Percentiles rank a stretch among this genome's conserved stretches.
These are phyloP conservation scores for Beta macrorhiza DNA, from an alignment of 179 eudicot genomes.

Conservation along the genomic window DNA sequence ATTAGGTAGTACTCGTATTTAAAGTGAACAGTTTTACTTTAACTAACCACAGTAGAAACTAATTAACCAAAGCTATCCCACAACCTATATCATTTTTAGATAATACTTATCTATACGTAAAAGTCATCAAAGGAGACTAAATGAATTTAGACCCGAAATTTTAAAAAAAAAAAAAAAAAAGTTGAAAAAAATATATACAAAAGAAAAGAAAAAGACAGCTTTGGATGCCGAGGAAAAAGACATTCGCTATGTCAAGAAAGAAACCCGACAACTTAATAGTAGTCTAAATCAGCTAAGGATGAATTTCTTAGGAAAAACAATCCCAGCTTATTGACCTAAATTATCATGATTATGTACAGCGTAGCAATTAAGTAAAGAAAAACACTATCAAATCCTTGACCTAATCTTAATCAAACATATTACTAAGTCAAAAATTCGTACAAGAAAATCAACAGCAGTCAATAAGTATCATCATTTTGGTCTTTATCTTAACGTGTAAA, in stretches of 20 bases:
- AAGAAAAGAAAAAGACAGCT: neutral
- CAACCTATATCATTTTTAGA: too few relatives aligned
- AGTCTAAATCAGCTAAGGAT: constrained; percentile 13
- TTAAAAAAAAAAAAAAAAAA: neutral
- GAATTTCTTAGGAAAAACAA: neutral
- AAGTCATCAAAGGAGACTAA: neutral
- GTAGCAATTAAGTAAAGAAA: constrained; percentile 16
- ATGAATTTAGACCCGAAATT: neutral
- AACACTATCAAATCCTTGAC: constrained; percentile 22
- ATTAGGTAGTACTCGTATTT: too few relatives aligned
- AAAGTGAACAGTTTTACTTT: too few relatives aligned
- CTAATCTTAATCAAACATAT: constrained; percentile 18
- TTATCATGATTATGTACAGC: constrained; percentile 15
- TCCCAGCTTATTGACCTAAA: constrained; percentile 22
- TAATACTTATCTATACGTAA: too few relatives aligned
- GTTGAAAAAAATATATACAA: too few relatives aligned
- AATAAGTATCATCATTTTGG: constrained; percentile 21
- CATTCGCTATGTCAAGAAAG: neutral
- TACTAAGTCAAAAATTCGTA: constrained; percentile 24
- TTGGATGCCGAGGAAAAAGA: neutral
- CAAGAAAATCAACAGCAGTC: constrained; percentile 29
- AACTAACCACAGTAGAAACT: too few relatives aligned
- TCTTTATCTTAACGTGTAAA: constrained; percentile 21
- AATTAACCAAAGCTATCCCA: too few relatives aligned
- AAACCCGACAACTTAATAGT: constrained; percentile 23